Conservation (phyloP, 805 yeast genomes). For the Candida coleopterorum region DNA sequence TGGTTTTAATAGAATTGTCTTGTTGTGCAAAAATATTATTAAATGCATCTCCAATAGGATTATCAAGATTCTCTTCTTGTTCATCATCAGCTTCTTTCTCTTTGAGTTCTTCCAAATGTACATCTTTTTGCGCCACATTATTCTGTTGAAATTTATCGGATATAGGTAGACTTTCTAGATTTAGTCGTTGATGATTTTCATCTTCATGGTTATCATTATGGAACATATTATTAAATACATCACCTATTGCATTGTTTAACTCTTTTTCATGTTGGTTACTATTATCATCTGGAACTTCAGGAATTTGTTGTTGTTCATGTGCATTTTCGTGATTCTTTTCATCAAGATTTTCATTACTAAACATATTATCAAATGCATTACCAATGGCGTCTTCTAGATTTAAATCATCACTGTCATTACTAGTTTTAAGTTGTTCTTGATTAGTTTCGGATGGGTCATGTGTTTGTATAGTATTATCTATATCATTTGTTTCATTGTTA, state of each 20-base stretch:
- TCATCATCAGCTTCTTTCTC: no score
- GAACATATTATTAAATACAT: slow-evolving; percentile 17
- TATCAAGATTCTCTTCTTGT: slow-evolving; percentile 11
- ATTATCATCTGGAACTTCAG: background rate
- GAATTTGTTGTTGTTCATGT: no score
- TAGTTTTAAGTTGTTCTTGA: background rate
- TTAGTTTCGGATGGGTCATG: background rate
- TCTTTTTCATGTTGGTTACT: slow-evolving; percentile 18
- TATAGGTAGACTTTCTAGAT: no score
- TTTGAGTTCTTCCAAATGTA: no score
- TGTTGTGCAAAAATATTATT: slow-evolving; percentile 5
- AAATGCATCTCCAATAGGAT: slow-evolving; percentile 17
- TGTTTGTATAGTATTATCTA: background rate
- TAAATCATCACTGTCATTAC: slow-evolving; percentile 2
- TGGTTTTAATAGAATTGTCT: no score
- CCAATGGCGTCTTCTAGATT: slow-evolving; percentile 13
- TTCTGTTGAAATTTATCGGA: no score
- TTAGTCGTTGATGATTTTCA: slow-evolving; percentile 1
- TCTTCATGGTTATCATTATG: background rate
- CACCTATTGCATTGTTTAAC: slow-evolving; percentile 26
- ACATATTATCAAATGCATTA: slow-evolving; percentile 8
- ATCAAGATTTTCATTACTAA: background rate
- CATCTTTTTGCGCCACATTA: no score
- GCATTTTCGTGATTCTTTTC: background rate
- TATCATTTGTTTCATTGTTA: slow-evolving; percentile 1